phyloP scores from a whole-genome alignment of 495 filamentous ascomycete genomes.

The Aspergillus biplanus region DNA sequence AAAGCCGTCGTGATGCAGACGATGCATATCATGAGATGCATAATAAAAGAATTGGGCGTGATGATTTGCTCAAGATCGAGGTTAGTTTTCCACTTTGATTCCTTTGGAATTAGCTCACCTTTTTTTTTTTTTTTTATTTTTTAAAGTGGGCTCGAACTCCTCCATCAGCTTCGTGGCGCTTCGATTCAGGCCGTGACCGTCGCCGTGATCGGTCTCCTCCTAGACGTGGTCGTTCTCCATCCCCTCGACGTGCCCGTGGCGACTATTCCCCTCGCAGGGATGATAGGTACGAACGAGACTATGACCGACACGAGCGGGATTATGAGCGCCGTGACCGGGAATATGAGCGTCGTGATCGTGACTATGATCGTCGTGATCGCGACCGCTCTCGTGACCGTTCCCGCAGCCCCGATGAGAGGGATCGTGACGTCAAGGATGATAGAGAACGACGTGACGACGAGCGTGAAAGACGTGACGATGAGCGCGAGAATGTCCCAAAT shows the following conservation, averaged over 20 bases:
- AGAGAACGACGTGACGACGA: slow-evolving; percentile 67
- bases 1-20: slow-evolving; percentile 97
- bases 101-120: slow-evolving; percentile 1
- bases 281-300: slow-evolving; percentile 80
- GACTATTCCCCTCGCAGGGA: slow-evolving; percentile 92
- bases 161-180: slow-evolving; percentile 97
- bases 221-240: slow-evolving; percentile 72
- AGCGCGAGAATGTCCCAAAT: slow-evolving; percentile 52
- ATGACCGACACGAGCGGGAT: slow-evolving; percentile 71
- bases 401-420: slow-evolving; percentile 71
- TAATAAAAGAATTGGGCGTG: slow-evolving; percentile 95
- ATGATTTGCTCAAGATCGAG: slow-evolving; percentile 98
- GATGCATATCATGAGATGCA: slow-evolving; percentile 99
- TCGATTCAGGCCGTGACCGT: slow-evolving; percentile 83
- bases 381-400: slow-evolving; percentile 75
- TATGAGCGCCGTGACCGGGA: slow-evolving; percentile 68
- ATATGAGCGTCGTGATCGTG: slow-evolving; percentile 76
- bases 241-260: slow-evolving; percentile 73
- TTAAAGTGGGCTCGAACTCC: slow-evolving; percentile 95
- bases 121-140: slow-evolving; percentile 26
- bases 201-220: slow-evolving; percentile 80
- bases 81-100: slow-evolving; percentile 50
- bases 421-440: slow-evolving; percentile 68
- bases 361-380: slow-evolving; percentile 58
- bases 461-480: slow-evolving; percentile 59